Conservation (phyloP, 2,329 filamentous ascomycete genomes). For the Chaetothyriales sp. region DNA sequence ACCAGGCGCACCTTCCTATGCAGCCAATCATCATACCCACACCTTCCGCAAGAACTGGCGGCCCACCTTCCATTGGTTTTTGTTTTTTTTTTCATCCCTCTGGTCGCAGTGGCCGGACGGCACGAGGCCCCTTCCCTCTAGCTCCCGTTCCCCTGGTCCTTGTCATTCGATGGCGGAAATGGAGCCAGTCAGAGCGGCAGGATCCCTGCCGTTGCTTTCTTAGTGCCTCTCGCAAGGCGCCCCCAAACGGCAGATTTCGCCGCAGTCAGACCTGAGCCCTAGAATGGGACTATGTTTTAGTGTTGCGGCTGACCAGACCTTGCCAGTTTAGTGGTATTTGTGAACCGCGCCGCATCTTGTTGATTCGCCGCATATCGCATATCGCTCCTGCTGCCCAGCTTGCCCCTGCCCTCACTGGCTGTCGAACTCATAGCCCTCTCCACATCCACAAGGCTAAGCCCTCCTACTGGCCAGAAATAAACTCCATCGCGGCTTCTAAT, state of each 20-base stretch:
- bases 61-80: neutral
- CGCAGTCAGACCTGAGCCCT: neutral
- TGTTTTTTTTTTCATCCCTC: neutral
- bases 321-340: neutral
- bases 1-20: neutral
- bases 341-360: neutral
- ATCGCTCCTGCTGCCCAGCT: neutral
- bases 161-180: neutral
- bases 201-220: neutral
- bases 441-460: neutral
- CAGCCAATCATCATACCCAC: neutral
- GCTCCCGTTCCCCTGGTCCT: neutral
- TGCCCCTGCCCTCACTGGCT: neutral
- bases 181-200: neutral
- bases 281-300: neutral
- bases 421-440: neutral
- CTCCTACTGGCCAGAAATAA: conserved; percentile 6
- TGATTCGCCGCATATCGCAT: neutral
- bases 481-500: conserved; percentile 2
- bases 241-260: neutral
- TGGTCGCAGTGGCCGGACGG: neutral
- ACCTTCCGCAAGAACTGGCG: neutral
- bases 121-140: neutral
- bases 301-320: neutral
- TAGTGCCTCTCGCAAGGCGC: neutral